Conservation (phyloP, 352 stramenopile species). For the Globisporangium splendens region DNA sequence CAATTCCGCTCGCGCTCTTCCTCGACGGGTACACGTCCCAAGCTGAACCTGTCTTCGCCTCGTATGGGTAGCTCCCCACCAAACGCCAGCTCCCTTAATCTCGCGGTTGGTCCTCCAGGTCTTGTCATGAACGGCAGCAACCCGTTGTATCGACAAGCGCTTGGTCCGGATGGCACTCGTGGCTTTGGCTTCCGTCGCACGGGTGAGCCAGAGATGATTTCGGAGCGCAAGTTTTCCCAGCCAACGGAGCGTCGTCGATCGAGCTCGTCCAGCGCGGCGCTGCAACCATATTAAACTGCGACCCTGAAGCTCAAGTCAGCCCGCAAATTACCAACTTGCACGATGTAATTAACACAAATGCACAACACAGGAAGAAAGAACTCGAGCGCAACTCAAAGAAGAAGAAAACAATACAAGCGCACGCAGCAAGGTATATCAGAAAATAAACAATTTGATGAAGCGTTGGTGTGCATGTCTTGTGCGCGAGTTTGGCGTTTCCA, state of each 20-base stretch:
- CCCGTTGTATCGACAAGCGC: constrained; percentile 70
- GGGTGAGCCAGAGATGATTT: constrained; percentile 55
- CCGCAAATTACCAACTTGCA: not conserved
- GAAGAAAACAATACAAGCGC: not conserved
- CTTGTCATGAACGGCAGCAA: constrained; percentile 43
- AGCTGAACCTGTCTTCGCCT: constrained; percentile 59
- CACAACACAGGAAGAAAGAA: not conserved
- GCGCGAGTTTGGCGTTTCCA: not conserved
- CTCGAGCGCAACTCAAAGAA: too few relatives aligned
- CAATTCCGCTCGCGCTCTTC: constrained; percentile 55
- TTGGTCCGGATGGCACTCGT: constrained; percentile 74
- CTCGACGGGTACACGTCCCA: constrained; percentile 54
- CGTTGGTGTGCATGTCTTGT: not conserved
- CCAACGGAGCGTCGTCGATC: constrained; percentile 68
- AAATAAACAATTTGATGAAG: too few relatives aligned
- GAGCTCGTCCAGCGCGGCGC: constrained; percentile 49
- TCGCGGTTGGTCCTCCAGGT: constrained; percentile 30
- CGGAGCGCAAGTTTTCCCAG: constrained; percentile 50
- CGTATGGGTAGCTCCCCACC: constrained; percentile 51
- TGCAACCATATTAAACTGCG: constrained; percentile 17
- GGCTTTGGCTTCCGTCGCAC: constrained; percentile 75
- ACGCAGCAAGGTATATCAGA: too few relatives aligned
- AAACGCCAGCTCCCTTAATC: constrained; percentile 17
- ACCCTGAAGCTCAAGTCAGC: not conserved
- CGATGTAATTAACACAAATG: constrained; percentile 1